Conservation (phyloP, 495 filamentous ascomycete genomes). For the Penicillium mononematosum region DNA sequence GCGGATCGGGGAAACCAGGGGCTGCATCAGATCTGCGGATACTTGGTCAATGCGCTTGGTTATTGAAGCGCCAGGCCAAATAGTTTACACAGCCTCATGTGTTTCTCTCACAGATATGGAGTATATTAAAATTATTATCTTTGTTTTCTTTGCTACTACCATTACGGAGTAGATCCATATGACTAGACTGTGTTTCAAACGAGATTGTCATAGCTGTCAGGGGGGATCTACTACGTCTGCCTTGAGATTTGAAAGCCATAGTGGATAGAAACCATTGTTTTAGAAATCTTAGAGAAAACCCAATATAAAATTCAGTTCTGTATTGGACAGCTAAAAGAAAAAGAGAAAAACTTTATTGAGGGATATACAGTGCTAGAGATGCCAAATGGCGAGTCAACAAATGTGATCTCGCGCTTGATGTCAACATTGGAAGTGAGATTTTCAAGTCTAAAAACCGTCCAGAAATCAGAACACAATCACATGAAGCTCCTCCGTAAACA, state of each 20-base stretch:
- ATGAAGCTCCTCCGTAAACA: background rate
- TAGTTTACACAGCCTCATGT: slow-evolving; percentile 8
- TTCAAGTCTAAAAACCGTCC: no score
- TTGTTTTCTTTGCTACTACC: background rate
- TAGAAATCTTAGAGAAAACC: background rate
- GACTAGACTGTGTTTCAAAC: background rate
- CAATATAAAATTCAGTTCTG: background rate
- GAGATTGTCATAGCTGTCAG: background rate
- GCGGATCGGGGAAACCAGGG: slow-evolving; percentile 2
- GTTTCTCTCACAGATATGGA: background rate
- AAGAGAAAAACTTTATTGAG: background rate
- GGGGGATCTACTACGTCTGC: background rate
- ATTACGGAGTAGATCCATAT: background rate
- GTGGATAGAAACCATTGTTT: slow-evolving; percentile 5
- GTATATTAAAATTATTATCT: background rate
- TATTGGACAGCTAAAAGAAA: background rate
- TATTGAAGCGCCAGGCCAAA: slow-evolving; percentile 8
- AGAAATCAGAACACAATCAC: background rate
- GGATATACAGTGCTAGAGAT: background rate
- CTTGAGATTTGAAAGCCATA: background rate
- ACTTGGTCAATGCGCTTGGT: slow-evolving; percentile 7
- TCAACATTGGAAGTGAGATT: background rate
- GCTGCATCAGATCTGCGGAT: slow-evolving; percentile 10
- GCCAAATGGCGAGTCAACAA: background rate
- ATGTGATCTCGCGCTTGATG: background rate